These are phyloP conservation scores for Lentinula boryana DNA, from an alignment of 768 basidiomycete species.

Conservation along the genomic window DNA sequence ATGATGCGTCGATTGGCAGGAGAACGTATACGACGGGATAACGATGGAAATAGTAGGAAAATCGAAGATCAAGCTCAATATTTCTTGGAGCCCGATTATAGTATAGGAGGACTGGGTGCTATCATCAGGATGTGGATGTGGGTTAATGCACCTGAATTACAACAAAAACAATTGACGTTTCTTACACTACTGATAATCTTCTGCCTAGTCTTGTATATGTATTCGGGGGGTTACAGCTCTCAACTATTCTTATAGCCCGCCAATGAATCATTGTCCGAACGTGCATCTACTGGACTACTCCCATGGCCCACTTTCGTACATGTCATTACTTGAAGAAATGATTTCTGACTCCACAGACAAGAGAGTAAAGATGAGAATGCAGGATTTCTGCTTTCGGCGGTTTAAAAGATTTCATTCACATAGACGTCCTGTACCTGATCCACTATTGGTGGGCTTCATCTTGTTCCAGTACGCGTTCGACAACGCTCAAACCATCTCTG, in stretches of 20 bases:
- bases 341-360: no score
- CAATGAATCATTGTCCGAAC: no score
- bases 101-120: conserved; percentile 27
- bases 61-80: background rate
- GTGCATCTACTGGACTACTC: no score
- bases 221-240: background rate
- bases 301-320: no score
- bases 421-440: background rate
- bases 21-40: background rate
- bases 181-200: background rate
- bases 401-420: no score
- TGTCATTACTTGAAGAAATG: no score
- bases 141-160: conserved; percentile 15
- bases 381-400: no score
- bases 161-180: background rate
- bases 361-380: no score
- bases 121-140: conserved; percentile 45
- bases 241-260: background rate
- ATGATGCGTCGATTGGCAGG: conserved; percentile 47
- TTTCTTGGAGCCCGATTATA: conserved; percentile 17
- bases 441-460: background rate
- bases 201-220: background rate
- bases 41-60: background rate
- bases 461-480: no score
- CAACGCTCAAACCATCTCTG: no score